Base-by-base conservation (phyloP, 2,329 filamentous ascomycete species). In the Phyllosticta paracitricarpa region DNA sequence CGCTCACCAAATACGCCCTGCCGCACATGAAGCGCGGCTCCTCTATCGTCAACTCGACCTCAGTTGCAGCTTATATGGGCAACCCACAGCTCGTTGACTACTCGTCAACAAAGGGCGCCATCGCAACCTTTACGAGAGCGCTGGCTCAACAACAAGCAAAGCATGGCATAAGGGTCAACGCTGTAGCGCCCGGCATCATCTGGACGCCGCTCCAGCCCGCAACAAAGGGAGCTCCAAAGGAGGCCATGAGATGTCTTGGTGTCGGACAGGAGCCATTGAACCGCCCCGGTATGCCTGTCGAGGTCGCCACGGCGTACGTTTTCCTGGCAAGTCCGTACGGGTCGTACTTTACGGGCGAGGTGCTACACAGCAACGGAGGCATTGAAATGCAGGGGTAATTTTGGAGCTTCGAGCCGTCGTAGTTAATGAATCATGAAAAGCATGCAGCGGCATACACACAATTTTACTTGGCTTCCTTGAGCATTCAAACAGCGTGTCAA, bases 41-140 rank as follows among this genome's bases (percentile, higher is more conserved):
- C 19, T 79, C 77, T 2, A 84, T 85, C 65, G 81, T 84, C 70
- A 85, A 84, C 70, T 79, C 78, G 1, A 78, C 80, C 0, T 83
- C 81, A 0, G 75, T 80, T 0, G 78, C 79, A n/a, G 77, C 79
- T 1, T 84, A 83, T 70, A 75, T 80, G 61, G 82, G 82, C 1
- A 81, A 68, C 62, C 66, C 68, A 2, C 62, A 66, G 19, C 62
- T 65, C 19, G 69, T 84, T 1, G 83, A 85, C 67, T 85, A 84
- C 65, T 74, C 79, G 2, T 72, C 81, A 9, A 84, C 81, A 5
- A 85, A 86, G 66, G 82, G 81, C 6, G 82, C 82, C 25, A 83
- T 85, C 61, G 76, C 78, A 2, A 78, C 78, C 0, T 84, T 85
- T 65, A 84, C 82, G 0, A 73, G 78, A 12, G 74, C 80, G 4